Conservation (phyloP, 257 asterid species). For the Solanum gracilifrons region DNA sequence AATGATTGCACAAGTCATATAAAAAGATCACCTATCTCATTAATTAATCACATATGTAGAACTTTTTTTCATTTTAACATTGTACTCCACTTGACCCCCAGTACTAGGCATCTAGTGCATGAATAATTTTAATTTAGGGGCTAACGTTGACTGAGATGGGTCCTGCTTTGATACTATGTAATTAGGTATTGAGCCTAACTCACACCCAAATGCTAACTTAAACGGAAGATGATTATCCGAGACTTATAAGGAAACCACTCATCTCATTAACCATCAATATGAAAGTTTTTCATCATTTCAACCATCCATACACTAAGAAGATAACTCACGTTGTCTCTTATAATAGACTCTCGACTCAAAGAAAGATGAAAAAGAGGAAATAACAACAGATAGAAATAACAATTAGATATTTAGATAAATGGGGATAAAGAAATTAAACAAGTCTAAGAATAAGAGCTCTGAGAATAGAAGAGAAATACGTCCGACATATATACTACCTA, state of each 20-base stretch:
- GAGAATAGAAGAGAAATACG: not conserved
- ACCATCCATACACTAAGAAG: not conserved
- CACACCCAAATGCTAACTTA: not conserved
- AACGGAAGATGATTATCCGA: no score
- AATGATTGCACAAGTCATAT: not conserved
- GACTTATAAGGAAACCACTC: not conserved
- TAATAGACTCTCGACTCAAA: not conserved
- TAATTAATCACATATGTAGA: no score
- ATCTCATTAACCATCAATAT: not conserved
- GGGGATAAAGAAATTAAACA: not conserved
- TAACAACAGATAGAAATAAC: not conserved
- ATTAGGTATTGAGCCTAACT: not conserved
- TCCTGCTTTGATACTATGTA: no score
- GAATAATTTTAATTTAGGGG: no score
- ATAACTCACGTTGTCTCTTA: not conserved
- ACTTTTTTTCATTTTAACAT: no score
- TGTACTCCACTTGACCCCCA: not conserved
- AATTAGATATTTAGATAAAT: not conserved
- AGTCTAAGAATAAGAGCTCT: not conserved
- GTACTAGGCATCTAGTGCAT: not conserved
- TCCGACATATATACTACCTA: not conserved
- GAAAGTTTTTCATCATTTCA: no score
- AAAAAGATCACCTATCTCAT: no score
- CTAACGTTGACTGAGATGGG: accelerated
- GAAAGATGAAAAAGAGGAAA: not conserved